These are phyloP conservation scores for Fusarium clavum DNA, from an alignment of 2,329 filamentous ascomycete species.

Conservation along the genomic window DNA sequence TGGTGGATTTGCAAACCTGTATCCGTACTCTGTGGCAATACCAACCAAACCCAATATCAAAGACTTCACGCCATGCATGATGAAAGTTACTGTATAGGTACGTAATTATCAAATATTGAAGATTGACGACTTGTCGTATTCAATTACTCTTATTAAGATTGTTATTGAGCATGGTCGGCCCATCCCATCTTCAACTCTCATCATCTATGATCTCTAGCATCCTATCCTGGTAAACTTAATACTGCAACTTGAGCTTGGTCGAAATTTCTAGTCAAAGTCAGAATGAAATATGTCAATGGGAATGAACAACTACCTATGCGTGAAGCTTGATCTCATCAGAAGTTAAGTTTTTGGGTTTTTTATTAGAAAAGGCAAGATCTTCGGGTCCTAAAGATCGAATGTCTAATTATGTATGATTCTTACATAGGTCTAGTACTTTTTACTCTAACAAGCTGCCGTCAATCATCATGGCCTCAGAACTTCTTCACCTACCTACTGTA, in stretches of 20 bases:
- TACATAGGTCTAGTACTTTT: neutral
- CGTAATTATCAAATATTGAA: neutral
- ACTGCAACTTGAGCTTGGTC: neutral
- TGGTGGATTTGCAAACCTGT: neutral
- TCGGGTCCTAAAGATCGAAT: neutral
- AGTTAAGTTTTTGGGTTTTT: neutral
- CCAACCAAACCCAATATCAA: neutral
- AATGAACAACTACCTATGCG: neutral
- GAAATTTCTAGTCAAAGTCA: neutral
- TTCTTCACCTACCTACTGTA: neutral
- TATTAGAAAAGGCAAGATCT: neutral
- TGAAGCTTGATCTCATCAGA: neutral
- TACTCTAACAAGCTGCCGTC: neutral
- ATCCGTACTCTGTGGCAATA: neutral
- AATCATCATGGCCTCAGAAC: neutral
- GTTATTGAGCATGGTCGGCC: neutral
- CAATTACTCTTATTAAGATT: neutral
- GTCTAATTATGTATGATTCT: neutral
- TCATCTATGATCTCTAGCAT: neutral
- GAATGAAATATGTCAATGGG: neutral
- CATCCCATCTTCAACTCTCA: neutral
- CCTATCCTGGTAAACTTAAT: neutral
- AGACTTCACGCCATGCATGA: neutral
- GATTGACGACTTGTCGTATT: neutral
- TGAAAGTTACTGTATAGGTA: neutral